Conservation (phyloP, 257 asterid species). For the Petunia secreta region DNA sequence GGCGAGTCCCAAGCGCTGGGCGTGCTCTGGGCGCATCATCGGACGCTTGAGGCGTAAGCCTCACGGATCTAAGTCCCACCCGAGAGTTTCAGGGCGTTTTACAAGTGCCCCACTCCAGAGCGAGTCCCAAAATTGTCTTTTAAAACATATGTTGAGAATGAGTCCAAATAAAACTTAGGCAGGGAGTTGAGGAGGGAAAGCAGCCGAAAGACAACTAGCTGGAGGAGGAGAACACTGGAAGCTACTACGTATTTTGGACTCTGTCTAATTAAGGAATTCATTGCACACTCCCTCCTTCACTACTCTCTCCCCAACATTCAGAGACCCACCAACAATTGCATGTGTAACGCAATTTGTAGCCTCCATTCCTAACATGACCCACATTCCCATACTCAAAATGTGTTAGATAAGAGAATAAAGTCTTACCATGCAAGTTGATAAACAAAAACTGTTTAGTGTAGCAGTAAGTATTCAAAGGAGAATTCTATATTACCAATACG, state of each 20-base stretch:
- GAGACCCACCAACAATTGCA: not conserved
- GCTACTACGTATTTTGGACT: not conserved
- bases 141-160: not conserved
- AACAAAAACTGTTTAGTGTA: too few species aligned
- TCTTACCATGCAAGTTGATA: too few species aligned
- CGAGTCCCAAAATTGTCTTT: not conserved
- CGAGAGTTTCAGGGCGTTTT: not conserved
- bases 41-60: too few species aligned
- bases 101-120: not conserved
- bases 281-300: not conserved
- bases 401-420: too few species aligned
- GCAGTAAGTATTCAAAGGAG: too few species aligned
- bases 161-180: not conserved
- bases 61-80: too few species aligned
- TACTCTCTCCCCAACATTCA: not conserved
- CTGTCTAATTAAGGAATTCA: not conserved
- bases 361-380: not conserved
- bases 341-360: not conserved
- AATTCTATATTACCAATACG: too few species aligned
- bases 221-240: not conserved
- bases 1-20: too few species aligned
- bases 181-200: not conserved
- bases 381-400: not conserved
- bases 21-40: too few species aligned
- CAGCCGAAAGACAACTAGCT: not conserved